A percentile compares a stretch with the other conserved stretches of the same genome.
phyloP scores from a whole-genome alignment of 495 filamentous ascomycete genomes.

The Penicillium verhagenii region DNA sequence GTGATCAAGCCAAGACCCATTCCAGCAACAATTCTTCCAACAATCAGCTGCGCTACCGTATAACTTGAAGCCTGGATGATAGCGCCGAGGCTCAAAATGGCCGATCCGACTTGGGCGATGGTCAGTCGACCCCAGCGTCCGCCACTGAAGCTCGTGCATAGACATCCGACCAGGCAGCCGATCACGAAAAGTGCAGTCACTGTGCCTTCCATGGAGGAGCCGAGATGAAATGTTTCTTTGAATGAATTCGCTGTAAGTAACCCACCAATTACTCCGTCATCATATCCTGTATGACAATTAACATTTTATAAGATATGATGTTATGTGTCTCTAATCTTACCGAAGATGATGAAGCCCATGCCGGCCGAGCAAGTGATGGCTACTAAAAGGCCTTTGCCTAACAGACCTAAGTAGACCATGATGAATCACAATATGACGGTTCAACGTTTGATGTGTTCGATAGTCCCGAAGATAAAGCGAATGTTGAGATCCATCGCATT shows the following conservation, averaged over 20 bases:
- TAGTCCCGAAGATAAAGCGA: no score
- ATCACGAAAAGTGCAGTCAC: conserved; percentile 36
- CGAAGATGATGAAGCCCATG: conserved; percentile 20
- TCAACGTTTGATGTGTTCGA: no score
- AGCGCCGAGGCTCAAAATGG: conserved; percentile 51
- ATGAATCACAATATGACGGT: no score
- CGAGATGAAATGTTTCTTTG: conserved; percentile 15
- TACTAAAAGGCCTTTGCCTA: conserved; percentile 10
- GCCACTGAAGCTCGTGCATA: conserved; percentile 3
- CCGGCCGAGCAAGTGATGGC: conserved; percentile 14
- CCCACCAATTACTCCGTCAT: conserved; percentile 19
- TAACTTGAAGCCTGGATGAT: conserved; percentile 49
- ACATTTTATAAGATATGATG: not conserved
- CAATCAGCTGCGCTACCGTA: conserved; percentile 41
- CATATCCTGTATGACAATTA: conserved; percentile 5
- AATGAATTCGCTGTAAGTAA: conserved; percentile 14
- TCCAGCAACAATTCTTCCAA: conserved; percentile 40
- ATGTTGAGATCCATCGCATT: no score
- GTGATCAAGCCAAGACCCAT: conserved; percentile 24
- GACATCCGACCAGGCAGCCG: conserved; percentile 15
- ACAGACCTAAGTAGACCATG: conserved; percentile 12
- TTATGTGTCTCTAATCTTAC: not conserved
- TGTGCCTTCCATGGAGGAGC: conserved; percentile 16
- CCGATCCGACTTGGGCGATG: conserved; percentile 43
- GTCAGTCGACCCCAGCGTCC: conserved; percentile 6